A percentile compares a stretch with the other conserved stretches of the same genome.
phyloP scores from a whole-genome alignment of 2,329 filamentous ascomycete species.

The Graphilbum sp. region DNA sequence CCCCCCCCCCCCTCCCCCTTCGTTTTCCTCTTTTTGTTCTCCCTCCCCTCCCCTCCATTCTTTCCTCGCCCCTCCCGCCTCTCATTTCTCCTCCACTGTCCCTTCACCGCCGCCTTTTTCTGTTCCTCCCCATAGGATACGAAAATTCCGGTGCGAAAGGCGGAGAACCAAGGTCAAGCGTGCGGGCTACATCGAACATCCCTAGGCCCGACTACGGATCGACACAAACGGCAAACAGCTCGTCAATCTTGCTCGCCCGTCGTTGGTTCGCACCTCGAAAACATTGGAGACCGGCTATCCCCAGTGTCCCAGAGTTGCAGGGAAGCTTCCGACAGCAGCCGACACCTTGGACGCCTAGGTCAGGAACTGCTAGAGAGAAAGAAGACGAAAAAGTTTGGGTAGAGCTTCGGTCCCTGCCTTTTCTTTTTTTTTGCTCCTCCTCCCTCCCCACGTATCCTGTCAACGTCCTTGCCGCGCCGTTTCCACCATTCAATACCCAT shows the following conservation, averaged over 20 bases:
- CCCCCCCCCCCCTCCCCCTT: neutral
- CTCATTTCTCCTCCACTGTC: neutral
- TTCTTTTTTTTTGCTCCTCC: neutral
- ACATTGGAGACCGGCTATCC: too few relatives aligned
- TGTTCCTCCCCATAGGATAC: neutral
- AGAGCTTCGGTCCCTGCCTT: too few relatives aligned
- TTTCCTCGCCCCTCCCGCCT: neutral
- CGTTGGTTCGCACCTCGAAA: neutral
- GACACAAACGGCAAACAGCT: too few relatives aligned
- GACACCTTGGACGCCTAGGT: too few relatives aligned
- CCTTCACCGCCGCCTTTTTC: neutral
- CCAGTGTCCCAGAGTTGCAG: too few relatives aligned
- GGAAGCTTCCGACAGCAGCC: too few relatives aligned
- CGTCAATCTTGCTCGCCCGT: too few relatives aligned
- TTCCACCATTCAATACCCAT: too few relatives aligned
- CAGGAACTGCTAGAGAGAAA: too few relatives aligned
- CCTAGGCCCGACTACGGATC: too few relatives aligned
- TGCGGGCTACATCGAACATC: neutral
- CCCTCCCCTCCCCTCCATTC: constrained; percentile 3
- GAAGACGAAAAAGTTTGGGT: too few relatives aligned
- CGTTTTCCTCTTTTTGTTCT: neutral
- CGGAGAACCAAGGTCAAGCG: neutral
- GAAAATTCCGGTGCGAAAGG: neutral
- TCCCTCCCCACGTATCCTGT: neutral
- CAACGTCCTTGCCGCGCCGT: too few relatives aligned